A percentile compares a stretch with the other conserved stretches of the same genome.
Evolutionary conservation across 148 eudicot genomes (phyloP).

Genomic region (Chenopodium album): DNA sequence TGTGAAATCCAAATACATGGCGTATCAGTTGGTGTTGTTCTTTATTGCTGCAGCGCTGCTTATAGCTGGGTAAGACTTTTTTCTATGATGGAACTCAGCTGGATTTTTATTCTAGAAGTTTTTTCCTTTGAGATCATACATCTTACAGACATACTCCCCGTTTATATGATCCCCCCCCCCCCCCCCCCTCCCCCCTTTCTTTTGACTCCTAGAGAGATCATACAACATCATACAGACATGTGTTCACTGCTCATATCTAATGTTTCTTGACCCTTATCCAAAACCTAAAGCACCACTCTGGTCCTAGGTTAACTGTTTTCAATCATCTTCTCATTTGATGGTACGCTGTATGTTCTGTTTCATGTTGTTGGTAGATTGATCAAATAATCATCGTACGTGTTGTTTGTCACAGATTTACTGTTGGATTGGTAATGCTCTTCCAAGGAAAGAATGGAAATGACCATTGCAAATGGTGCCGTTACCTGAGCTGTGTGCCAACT

Average conservation of each 20-base stretch:
- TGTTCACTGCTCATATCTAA: too few species aligned
- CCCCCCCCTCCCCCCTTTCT: too few species aligned
- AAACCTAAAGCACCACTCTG: too few species aligned
- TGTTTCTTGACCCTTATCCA: too few species aligned
- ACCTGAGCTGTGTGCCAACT: conserved; percentile 74
- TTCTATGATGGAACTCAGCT: conserved; percentile 7
- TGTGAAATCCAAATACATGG: conserved; percentile 53
- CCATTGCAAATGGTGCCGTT: conserved; percentile 76
- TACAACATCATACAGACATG: too few species aligned
- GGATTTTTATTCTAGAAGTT: too few species aligned
- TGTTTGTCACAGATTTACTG: conserved; percentile 41
- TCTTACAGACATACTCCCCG: too few species aligned
- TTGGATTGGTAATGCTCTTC: conserved; percentile 59
- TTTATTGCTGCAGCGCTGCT: conserved; percentile 44
- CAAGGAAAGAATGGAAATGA: conserved; percentile 57
- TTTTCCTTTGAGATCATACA: too few species aligned
- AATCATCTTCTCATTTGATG: not conserved
- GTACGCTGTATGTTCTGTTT: not conserved
- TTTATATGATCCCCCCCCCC: too few species aligned
- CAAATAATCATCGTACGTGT: not conserved
- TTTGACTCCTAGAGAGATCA: too few species aligned
- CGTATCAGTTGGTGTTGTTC: conserved; percentile 54
- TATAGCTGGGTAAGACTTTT: conserved; percentile 60
- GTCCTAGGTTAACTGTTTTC: too few species aligned
- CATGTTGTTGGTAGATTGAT: not conserved